Evolutionary conservation across 805 yeast species (phyloP), one percentile per base, ranked within the genome.

Genomic region (Ogataea zsoltii): DNA sequence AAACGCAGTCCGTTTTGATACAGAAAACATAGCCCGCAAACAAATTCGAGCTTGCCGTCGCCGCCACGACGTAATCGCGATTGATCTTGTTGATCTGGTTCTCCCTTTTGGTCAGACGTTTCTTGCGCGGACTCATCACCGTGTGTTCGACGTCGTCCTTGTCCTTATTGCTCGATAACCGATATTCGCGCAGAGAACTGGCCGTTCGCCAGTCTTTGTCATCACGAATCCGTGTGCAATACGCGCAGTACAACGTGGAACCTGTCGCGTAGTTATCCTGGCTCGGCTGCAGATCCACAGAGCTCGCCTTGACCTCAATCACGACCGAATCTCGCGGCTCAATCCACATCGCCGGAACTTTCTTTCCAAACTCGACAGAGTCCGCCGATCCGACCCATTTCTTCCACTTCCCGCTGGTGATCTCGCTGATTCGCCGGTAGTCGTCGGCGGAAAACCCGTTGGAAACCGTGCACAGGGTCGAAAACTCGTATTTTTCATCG

Each of bases 301-400:
- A 81, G 35, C 96, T 70, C 0, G 96, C 95, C 58, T 86, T 89
- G 14, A 91, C 80, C 60, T 90, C 96, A 7, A 92, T 57, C 0
- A 92, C 92, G 2, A 91, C 58, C 1, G 96, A 85, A 23, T 86
- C 79, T 31, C 72, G 68, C 0, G 97, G 97, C 46, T 81, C 69
- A 21, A 92, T 85, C 95, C 96, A 91, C 47, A 74, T 76, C 26
- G 74, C 79, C 0, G 97, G 96, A 12, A 68, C 62, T 41, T 75
- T 71, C 4, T 74, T 68, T 1, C 89, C 91, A 67, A 85, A 85
- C 44, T 69, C 67, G 2, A 82, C 42, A 1, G 72, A 30, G 1
- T 60, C 54, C 4, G 13, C 14, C 6, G 13, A 13, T n/a, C 14
- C 13, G 13, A 4, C 70, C 16, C 67, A 51, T 11, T 37, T 62